Base-by-base conservation (phyloP, 768 basidiomycete genomes). In the Pholiota conissans region DNA sequence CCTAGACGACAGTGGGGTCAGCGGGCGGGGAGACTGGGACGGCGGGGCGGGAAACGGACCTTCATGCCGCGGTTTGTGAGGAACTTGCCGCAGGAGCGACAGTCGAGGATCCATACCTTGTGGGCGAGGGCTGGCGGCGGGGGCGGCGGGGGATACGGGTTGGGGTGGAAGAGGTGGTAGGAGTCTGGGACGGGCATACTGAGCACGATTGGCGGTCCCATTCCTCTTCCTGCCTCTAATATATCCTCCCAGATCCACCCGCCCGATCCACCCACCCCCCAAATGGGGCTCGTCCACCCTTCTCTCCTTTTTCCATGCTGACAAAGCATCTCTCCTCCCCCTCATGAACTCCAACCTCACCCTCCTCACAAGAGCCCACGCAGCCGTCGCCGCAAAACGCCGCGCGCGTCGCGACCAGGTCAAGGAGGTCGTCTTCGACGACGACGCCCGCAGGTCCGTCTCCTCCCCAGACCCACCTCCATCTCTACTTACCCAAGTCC, bases 31-130 rank as follows among this genome's bases (percentile, higher is more conserved):
- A 7, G 22, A 34, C 40, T 34, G 29, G 13, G 5, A 53, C 55
- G 34, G 24, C 45, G 42, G 32, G 37, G 18, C 13, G 42, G 65
- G n/a, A n/a, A n/a, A n/a, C 65, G 32, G 63, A 84, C 90, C 81
- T 90, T 89, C 91, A 93, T 93, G 55, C 86, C 91, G 26, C 91
- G 82, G 69, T 93, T 92, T 14, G 91, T 90, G 48, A 93, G 72
- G 67, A 93, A 93, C 18, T 79, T 82, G 28, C 78, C 77, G 68
- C 92, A 93, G 6, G 83, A 77, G 61, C 79, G 84, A 73, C 92
- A 94, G 68, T 90, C 86, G 52, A 94, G 73, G 29, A 90, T 84
- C 85, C 89, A 93, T 52, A 93, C 90, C 70, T 87, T 88, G 71
- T 90, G 89, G 7, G 79, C 73, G 47, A 84, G 69, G 35, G 74